Evolutionary conservation across 2,329 filamentous ascomycete genomes (phyloP), one percentile per base, ranked within the genome.

Genomic region (Nothophaeocryptopus gaeumannii): DNA sequence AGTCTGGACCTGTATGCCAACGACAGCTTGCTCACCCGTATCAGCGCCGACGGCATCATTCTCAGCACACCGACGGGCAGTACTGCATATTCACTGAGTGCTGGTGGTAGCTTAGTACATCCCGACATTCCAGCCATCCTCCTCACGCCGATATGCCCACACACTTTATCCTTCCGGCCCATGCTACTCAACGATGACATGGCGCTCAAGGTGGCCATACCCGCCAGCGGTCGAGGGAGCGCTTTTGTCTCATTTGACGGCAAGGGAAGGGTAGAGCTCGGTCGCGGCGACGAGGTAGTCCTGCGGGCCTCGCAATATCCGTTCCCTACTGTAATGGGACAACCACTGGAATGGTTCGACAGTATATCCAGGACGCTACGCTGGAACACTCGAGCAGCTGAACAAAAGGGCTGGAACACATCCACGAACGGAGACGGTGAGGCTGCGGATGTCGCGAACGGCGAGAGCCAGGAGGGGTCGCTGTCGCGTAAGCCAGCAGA

Each of bases 211-310:
- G 88, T 99, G 45, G 86, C 87, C 5, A 85, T 99, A 10, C 93
- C 93, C 0, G 79, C 80, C 55, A 84, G 85, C 64, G 95, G 89
- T 34, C 87, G 93, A 39, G 92, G 91, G 12, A 96, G 90, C 0
- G 93, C 93, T 1, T 96, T 96, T 76, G 96, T 92, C 67, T 89
- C 90, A 35, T 99, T 99, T 67, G 93, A 99, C 67, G 93, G 93
- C 70, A 99, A 97, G 71, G 91, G 90, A 48, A 89, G 93, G 43
- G 82, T 99, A 37, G 92, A 99, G 71, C 83, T 99, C 32, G 85
- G 86, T 55, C 89, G 92, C 64, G 93, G 93, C 46, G 93, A 99
- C 72, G 88, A 92, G 63, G 93, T 99, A 67, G 96, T 92, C 53
- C 93, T 99, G 63, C 89, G 92, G 35, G 93, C 93, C 3, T 95